Conservation (phyloP, 345 rosid genomes). For the Hypericum perforatum region DNA sequence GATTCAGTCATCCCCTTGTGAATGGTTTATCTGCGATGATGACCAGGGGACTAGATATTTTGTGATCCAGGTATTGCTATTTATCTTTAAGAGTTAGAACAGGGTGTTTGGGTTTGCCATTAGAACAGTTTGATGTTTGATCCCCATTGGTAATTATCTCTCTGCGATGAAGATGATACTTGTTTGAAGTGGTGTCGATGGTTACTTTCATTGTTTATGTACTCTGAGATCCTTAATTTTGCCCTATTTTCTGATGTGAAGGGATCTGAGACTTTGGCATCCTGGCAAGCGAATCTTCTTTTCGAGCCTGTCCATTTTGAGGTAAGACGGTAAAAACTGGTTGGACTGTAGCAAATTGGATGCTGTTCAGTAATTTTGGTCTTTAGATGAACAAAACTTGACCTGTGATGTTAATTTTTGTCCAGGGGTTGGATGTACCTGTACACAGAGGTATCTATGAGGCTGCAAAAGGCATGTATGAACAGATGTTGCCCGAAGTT, state of each 20-base stretch:
- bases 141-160: no score
- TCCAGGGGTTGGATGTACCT: conserved; percentile 63
- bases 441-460: conserved; percentile 97
- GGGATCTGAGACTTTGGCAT: conserved; percentile 89
- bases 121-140: no score
- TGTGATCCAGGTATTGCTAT: conserved; percentile 63
- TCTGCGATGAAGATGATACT: not conserved
- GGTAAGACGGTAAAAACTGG: conserved; percentile 22
- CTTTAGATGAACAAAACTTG: no score
- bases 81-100: no score
- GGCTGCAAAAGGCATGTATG: conserved; percentile 94
- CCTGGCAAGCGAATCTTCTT: conserved; percentile 93
- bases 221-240: not conserved
- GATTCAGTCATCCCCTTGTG: conserved; percentile 65
- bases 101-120: no score
- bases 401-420: conserved; percentile 7
- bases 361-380: no score
- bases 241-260: conserved; percentile 20
- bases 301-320: conserved; percentile 90
- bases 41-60: conserved; percentile 71
- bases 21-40: conserved; percentile 92
- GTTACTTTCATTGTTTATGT: not conserved
- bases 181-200: not conserved
- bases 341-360: no score
- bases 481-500: conserved; percentile 86